Evolutionary conservation across 495 filamentous ascomycete genomes (phyloP).

Genomic region (Neurospora terricola): DNA sequence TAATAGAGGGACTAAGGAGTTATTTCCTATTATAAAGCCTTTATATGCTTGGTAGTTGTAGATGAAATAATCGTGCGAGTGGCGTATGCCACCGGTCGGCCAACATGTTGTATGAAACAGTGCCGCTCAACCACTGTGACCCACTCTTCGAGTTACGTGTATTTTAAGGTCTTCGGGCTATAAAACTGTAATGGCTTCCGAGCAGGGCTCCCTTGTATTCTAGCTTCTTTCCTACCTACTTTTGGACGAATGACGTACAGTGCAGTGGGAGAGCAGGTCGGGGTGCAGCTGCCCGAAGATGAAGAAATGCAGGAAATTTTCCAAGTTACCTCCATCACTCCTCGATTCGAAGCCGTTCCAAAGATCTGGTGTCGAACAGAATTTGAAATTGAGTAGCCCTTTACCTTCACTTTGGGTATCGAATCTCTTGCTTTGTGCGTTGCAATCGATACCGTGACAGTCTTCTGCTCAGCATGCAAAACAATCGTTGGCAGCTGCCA

Average conservation of each 20-base stretch:
- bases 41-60: background rate
- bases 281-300: background rate
- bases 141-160: no score
- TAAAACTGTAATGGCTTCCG: no score
- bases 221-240: no score
- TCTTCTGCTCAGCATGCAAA: background rate
- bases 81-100: no score
- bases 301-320: background rate
- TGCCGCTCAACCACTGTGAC: background rate
- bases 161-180: no score
- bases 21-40: background rate
- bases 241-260: no score
- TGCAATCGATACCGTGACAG: background rate
- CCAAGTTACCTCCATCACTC: background rate
- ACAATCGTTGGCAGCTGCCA: background rate
- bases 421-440: background rate
- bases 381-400: background rate
- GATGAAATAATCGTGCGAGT: background rate
- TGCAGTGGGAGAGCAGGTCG: no score
- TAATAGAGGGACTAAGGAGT: background rate
- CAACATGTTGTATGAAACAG: no score
- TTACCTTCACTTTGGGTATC: background rate
- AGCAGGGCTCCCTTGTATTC: no score
- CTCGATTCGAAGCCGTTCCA: background rate
- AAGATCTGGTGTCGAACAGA: background rate